Percentiles rank a stretch among this genome's conserved stretches.
Evolutionary conservation across 805 yeast species (phyloP).

Genomic region (Crinitomyces ghanaensis): DNA sequence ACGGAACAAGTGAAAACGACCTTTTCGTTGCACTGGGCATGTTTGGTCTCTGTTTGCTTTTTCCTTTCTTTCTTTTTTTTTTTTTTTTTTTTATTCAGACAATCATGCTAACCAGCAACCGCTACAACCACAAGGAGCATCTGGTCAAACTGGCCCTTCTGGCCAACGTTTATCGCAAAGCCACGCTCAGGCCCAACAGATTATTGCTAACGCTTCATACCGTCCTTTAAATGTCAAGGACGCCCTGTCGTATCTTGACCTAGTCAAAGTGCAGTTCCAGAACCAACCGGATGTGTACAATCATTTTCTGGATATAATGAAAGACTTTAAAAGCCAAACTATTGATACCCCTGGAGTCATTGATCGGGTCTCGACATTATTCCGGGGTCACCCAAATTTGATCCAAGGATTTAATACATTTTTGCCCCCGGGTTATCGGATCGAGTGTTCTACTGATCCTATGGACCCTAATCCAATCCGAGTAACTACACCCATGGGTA

Average conservation of each 20-base stretch:
- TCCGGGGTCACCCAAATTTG: slow-evolving; percentile 81
- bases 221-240: slow-evolving; percentile 87
- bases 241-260: slow-evolving; percentile 90
- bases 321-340: slow-evolving; percentile 87
- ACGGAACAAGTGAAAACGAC: too few relatives aligned
- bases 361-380: slow-evolving; percentile 82
- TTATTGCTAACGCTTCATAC: slow-evolving; percentile 24
- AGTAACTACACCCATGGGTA: slow-evolving; percentile 93
- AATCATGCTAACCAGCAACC: slow-evolving; percentile 3
- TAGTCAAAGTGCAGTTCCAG: slow-evolving; percentile 85
- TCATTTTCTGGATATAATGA: slow-evolving; percentile 94
- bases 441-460: slow-evolving; percentile 83
- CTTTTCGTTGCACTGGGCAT: too few relatives aligned
- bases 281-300: slow-evolving; percentile 93
- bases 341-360: slow-evolving; percentile 98
- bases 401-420: slow-evolving; percentile 98
- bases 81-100: too few relatives aligned
- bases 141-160: slow-evolving; percentile 5
- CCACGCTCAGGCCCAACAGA: slow-evolving; percentile 14
- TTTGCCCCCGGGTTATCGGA: slow-evolving; percentile 88
- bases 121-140: slow-evolving; percentile 11
- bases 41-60: too few relatives aligned
- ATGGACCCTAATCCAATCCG: slow-evolving; percentile 84
- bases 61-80: too few relatives aligned
- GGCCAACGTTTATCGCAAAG: slow-evolving; percentile 7